Base-by-base conservation (phyloP, 768 basidiomycete species). In the Trametes coccinea region DNA sequence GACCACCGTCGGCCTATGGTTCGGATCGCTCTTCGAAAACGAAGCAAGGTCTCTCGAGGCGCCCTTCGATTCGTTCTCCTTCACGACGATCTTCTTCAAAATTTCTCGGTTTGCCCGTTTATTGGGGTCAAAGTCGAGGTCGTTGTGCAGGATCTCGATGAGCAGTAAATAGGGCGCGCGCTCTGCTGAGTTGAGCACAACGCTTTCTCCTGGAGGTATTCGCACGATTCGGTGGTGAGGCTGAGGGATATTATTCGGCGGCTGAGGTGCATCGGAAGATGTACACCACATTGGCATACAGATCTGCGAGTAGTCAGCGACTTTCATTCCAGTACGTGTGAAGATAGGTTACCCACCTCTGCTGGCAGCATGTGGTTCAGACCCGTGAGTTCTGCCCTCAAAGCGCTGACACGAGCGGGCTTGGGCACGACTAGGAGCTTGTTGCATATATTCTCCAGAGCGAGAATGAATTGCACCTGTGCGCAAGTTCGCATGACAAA, bases 131-230 rank as follows among this genome's bases (percentile, higher is more conserved):
- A 99, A 98, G 72, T 96, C 92, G 37, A 99, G 82, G 67, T 98
- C 96, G 34, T 86, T 88, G 62, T 86, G 84, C 33, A 98, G 80
- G 47, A 98, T 89, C 74, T 99, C 97, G 60, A 98, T 84, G 62
- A 95, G 81, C 27, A 99, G 83, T 17, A 99, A 81, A 72, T 92
- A 99, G 4, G 97, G 97, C 0, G 94, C 95, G 39, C 92, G 84
- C 74, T 99, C 95, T 3, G 97, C 97, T 17, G 96, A 98, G 72
- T 99, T 99, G 30, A 99, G 82, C 9, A 98, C 97, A 47, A 98
- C 97, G 59, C 93, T 91, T 78, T 99, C 97, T 13, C 95, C 93
- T 2, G 97, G 96, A 10, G 96, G 95, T 70, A 99, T 96, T 65
- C 97, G 88, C 53, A 98, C 95, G 53, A 99, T 93, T 45, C 93